phyloP scores from a whole-genome alignment of 169 alveolate genomes.

The Eimeria falciformis region DNA sequence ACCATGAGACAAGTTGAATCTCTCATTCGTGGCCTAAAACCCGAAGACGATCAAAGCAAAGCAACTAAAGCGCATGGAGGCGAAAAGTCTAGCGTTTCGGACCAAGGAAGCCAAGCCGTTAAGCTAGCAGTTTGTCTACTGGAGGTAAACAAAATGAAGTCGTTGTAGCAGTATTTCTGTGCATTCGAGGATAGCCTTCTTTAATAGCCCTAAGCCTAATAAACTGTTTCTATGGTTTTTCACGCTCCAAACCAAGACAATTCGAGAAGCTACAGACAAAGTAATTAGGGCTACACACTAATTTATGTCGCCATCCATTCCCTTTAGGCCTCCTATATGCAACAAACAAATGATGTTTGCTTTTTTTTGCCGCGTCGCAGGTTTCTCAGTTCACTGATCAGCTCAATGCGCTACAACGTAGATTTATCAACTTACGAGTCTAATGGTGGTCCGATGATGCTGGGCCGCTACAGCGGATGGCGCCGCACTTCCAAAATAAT shows the following conservation, averaged over 20 bases:
- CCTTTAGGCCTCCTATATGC: not conserved
- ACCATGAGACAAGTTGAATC: slow-evolving; percentile 63
- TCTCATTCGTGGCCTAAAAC: slow-evolving; percentile 39
- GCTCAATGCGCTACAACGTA: slow-evolving; percentile 54
- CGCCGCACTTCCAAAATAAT: too few species aligned
- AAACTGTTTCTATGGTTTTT: too few species aligned
- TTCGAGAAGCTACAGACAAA: too few species aligned
- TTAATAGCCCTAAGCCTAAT: too few species aligned
- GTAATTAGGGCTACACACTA: too few species aligned
- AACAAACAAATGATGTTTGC: not conserved
- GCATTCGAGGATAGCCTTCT: not conserved
- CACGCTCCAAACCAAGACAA: too few species aligned
- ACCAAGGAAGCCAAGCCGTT: slow-evolving; percentile 52
- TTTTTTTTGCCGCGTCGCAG: not conserved
- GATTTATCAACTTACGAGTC: slow-evolving; percentile 30
- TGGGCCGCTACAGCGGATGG: too few species aligned
- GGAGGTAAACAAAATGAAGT: slow-evolving; percentile 35
- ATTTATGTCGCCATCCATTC: not conserved
- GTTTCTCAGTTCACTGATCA: slow-evolving; percentile 27
- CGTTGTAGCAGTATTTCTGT: not conserved
- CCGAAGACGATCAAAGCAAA: not conserved
- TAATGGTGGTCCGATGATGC: too few species aligned
- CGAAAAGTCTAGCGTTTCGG: not conserved
- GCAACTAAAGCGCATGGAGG: slow-evolving; percentile 1
- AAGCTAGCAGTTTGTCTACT: slow-evolving; percentile 32